A percentile compares a stretch with the other conserved stretches of the same genome.
Conservation (phyloP, 2,329 filamentous ascomycete species). For the Nemania serpens region DNA sequence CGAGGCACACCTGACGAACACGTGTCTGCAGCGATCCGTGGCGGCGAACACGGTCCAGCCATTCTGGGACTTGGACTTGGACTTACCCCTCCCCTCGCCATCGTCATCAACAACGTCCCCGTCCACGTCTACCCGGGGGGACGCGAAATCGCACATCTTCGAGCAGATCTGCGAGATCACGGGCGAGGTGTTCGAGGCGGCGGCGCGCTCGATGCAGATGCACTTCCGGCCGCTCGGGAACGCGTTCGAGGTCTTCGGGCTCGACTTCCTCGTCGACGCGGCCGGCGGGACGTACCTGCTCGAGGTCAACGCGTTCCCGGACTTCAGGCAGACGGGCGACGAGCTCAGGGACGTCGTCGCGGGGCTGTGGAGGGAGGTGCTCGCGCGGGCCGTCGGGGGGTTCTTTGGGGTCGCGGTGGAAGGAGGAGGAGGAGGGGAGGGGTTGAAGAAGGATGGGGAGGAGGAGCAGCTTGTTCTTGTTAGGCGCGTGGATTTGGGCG, state of each 20-base stretch:
- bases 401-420: slow-evolving; percentile 62
- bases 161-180: slow-evolving; percentile 74
- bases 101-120: not conserved
- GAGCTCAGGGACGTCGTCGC: slow-evolving; percentile 73
- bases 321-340: slow-evolving; percentile 88
- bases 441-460: slow-evolving; percentile 34
- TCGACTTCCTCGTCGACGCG: slow-evolving; percentile 85
- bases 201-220: slow-evolving; percentile 78
- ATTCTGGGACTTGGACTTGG: slow-evolving; percentile 70
- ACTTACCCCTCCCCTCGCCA: not conserved
- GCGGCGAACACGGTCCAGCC: slow-evolving; percentile 69
- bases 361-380: slow-evolving; percentile 76
- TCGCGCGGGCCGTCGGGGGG: slow-evolving; percentile 66
- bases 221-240: slow-evolving; percentile 91
- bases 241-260: slow-evolving; percentile 88
- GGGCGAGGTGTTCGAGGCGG: slow-evolving; percentile 82
- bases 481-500: slow-evolving; percentile 57
- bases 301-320: slow-evolving; percentile 95
- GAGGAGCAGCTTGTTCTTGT: slow-evolving; percentile 56
- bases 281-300: slow-evolving; percentile 72
- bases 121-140: slow-evolving; percentile 33
- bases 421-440: slow-evolving; percentile 23
- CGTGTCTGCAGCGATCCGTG: slow-evolving; percentile 76
- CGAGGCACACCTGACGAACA: slow-evolving; percentile 87
- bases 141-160: slow-evolving; percentile 66